Percentiles rank a stretch among this genome's conserved stretches.
These are phyloP conservation scores for Chytriomyces sp. DNA, from an alignment of 192 early-diverging fungal genomes.

Conservation along the genomic window DNA sequence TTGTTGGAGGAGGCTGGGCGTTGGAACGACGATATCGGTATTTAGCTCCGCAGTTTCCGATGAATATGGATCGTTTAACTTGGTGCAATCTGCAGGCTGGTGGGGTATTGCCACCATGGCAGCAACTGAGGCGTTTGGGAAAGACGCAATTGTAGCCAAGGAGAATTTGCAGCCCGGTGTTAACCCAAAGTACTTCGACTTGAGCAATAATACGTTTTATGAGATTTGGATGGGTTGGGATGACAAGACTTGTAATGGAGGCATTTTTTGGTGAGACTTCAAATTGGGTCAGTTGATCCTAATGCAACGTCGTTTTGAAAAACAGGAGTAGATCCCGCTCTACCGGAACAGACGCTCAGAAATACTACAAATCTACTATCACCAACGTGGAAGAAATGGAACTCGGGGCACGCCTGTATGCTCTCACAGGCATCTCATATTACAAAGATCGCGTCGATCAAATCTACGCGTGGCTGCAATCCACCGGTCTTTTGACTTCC, in stretches of 20 bases:
- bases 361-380: constrained; percentile 45
- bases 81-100: constrained; percentile 38
- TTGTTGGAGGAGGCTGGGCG: constrained; percentile 22
- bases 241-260: constrained; percentile 40
- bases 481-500: neutral
- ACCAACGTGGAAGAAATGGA: constrained; percentile 38
- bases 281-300: too few species aligned
- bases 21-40: too few species aligned
- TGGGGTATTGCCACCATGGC: constrained; percentile 39
- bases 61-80: too few species aligned
- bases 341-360: neutral
- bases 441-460: constrained; percentile 30
- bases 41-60: too few species aligned
- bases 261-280: constrained; percentile 59
- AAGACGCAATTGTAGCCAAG: constrained; percentile 22
- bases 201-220: constrained; percentile 38
- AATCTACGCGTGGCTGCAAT: constrained; percentile 41
- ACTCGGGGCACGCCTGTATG: constrained; percentile 34
- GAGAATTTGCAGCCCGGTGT: constrained; percentile 9
- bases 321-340: too few species aligned
- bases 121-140: constrained; percentile 30
- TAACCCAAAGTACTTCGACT: too few species aligned
- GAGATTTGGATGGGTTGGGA: constrained; percentile 49
- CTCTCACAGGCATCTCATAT: constrained; percentile 24
- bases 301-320: too few species aligned